Conservation (phyloP, 345 rosid genomes). For the Combretum micranthum region DNA sequence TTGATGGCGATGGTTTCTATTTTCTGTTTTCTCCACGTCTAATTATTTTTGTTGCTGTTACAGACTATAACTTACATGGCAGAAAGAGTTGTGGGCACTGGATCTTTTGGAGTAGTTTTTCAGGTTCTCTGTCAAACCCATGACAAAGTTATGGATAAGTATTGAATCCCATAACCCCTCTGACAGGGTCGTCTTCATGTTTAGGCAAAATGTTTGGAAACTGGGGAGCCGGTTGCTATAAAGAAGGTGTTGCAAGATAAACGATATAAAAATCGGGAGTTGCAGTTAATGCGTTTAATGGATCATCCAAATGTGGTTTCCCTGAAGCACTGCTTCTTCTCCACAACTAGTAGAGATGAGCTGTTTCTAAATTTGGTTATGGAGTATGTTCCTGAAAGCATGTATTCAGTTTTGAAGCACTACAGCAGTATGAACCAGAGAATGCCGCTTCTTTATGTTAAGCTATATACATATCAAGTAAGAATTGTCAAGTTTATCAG, state of each 20-base stretch:
- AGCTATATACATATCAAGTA: conserved; percentile 58
- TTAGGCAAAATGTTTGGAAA: conserved; percentile 55
- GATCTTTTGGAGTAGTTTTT: conserved; percentile 81
- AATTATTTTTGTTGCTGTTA: conserved; percentile 4
- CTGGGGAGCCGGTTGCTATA: conserved; percentile 53
- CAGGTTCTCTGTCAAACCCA: conserved; percentile 36
- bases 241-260: conserved; percentile 55
- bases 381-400: conserved; percentile 54
- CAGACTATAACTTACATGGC: conserved; percentile 91
- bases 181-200: conserved; percentile 4
- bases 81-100: conserved; percentile 81
- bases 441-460: conserved; percentile 54
- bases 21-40: too few relatives aligned
- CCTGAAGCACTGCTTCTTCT: conserved; percentile 52
- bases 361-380: conserved; percentile 50
- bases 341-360: conserved; percentile 52
- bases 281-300: conserved; percentile 55
- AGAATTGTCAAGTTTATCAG: background rate
- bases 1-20: too few relatives aligned
- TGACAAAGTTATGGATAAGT: background rate
- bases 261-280: conserved; percentile 56
- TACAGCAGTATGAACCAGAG: conserved; percentile 46
- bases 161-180: background rate
- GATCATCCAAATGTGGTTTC: conserved; percentile 56
- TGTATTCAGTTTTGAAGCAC: conserved; percentile 43